A percentile compares a stretch with the other conserved stretches of the same genome.
Evolutionary conservation across 805 yeast genomes (phyloP).

Genomic region (Zygosaccharomyces pseudorouxii): DNA sequence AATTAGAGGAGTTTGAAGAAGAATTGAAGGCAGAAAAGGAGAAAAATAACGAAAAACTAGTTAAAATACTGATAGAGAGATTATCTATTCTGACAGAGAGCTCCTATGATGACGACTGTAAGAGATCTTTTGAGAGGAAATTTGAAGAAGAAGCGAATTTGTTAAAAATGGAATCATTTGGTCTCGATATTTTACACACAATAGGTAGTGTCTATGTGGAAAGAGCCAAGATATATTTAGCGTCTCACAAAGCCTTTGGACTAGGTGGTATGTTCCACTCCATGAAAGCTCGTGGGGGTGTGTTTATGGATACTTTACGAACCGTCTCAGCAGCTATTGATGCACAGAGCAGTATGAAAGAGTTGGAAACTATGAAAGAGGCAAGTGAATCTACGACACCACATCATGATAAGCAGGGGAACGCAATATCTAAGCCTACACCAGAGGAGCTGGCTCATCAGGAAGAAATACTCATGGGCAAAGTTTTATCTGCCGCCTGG

Average conservation of each 20-base stretch:
- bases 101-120: constrained; percentile 56
- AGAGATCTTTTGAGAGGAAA: constrained; percentile 57
- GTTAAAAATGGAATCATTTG: constrained; percentile 77
- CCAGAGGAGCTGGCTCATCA: constrained; percentile 62
- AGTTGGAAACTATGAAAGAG: constrained; percentile 61
- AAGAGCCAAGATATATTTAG: constrained; percentile 60
- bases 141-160: constrained; percentile 78
- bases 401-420: constrained; percentile 44
- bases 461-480: constrained; percentile 72
- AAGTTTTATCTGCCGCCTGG: constrained; percentile 82
- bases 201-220: constrained; percentile 65
- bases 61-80: constrained; percentile 52
- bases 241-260: constrained; percentile 59
- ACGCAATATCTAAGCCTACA: constrained; percentile 54
- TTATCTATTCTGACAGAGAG: constrained; percentile 58
- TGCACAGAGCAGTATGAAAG: constrained; percentile 75
- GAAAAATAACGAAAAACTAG: constrained; percentile 58
- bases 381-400: constrained; percentile 40
- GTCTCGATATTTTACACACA: constrained; percentile 73
- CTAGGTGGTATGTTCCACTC: constrained; percentile 70
- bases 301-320: constrained; percentile 65
- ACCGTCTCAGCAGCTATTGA: constrained; percentile 71
- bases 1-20: constrained; percentile 63
- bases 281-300: constrained; percentile 67
- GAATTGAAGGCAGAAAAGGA: constrained; percentile 65